Evolutionary conservation across 1,139 yeast genomes (phyloP).

Genomic region (Diutina ranongensis): DNA sequence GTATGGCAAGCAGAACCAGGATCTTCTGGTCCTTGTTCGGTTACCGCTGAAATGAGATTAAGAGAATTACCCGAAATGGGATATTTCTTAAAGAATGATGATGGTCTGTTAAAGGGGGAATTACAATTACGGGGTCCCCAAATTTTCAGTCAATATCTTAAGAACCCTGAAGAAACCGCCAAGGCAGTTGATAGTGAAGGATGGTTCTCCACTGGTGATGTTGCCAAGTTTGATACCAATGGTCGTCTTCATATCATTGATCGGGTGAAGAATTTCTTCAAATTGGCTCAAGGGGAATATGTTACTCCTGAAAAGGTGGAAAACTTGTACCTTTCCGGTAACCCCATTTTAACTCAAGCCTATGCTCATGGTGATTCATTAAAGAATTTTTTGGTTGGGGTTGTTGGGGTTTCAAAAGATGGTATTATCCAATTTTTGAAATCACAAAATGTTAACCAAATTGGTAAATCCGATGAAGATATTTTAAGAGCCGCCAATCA

Average conservation of each 20-base stretch:
- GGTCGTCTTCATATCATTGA: slow-evolving; percentile 11
- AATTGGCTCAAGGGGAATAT: slow-evolving; percentile 13
- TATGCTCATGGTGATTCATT: slow-evolving; percentile 12
- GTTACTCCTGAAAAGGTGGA: slow-evolving; percentile 13
- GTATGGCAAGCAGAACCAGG: slow-evolving; percentile 28
- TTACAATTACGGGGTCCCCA: slow-evolving; percentile 16
- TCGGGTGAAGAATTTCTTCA: slow-evolving; percentile 13
- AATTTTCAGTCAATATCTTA: slow-evolving; percentile 10
- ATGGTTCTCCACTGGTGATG: slow-evolving; percentile 12
- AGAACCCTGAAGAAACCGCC: slow-evolving; percentile 19
- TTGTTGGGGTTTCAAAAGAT: slow-evolving; percentile 10
- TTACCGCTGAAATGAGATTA: slow-evolving; percentile 45
- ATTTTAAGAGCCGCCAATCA: not conserved
- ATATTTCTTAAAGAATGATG: slow-evolving; percentile 31
- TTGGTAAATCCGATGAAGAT: not conserved
- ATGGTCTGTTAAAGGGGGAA: not conserved
- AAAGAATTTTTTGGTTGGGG: slow-evolving; percentile 10
- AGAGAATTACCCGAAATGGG: slow-evolving; percentile 61
- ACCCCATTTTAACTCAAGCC: slow-evolving; percentile 10
- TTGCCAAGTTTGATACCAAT: slow-evolving; percentile 10
- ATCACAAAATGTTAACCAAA: slow-evolving; percentile 6
- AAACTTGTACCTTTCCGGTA: slow-evolving; percentile 10
- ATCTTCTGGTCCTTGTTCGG: slow-evolving; percentile 36
- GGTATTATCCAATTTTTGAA: slow-evolving; percentile 9
- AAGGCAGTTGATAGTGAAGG: slow-evolving; percentile 16